These are phyloP conservation scores for Sextonia rubra DNA, from an alignment of 164 flowering plant genomes.

Conservation along the genomic window DNA sequence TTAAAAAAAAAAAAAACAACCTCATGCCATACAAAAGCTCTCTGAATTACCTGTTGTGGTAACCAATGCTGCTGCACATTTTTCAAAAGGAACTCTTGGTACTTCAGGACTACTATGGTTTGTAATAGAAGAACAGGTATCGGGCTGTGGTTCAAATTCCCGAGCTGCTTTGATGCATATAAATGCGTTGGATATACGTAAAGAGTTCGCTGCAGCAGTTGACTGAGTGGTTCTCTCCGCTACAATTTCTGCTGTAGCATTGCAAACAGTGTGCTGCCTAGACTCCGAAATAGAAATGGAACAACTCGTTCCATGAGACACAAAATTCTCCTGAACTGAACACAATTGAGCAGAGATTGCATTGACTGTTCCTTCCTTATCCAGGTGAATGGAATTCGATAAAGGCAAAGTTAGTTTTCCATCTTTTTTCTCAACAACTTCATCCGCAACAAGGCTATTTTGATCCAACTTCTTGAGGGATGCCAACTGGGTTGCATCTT, in stretches of 20 bases:
- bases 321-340: neutral
- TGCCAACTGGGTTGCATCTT: neutral
- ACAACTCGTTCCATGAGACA: neutral
- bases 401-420: conserved; percentile 5
- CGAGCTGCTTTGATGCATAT: conserved; percentile 10
- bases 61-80: conserved; percentile 7
- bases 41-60: conserved; percentile 9
- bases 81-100: conserved; percentile 10
- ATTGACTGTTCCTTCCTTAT: conserved; percentile 15
- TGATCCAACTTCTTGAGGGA: neutral
- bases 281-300: conserved; percentile 10
- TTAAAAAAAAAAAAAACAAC: neutral
- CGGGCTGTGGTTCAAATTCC: conserved; percentile 13
- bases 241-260: conserved; percentile 8
- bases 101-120: conserved; percentile 16
- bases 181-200: conserved; percentile 16
- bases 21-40: neutral
- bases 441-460: conserved; percentile 10
- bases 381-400: conserved; percentile 5
- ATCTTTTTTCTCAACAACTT: conserved; percentile 15
- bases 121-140: conserved; percentile 8
- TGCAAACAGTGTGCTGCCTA: neutral
- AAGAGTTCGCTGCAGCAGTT: conserved; percentile 3
- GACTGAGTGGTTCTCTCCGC: conserved; percentile 9
- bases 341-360: neutral